A percentile compares a stretch with the other conserved stretches of the same genome.
phyloP scores from a whole-genome alignment of 192 early-diverging fungal species.

The Backusella liffmaniae region DNA sequence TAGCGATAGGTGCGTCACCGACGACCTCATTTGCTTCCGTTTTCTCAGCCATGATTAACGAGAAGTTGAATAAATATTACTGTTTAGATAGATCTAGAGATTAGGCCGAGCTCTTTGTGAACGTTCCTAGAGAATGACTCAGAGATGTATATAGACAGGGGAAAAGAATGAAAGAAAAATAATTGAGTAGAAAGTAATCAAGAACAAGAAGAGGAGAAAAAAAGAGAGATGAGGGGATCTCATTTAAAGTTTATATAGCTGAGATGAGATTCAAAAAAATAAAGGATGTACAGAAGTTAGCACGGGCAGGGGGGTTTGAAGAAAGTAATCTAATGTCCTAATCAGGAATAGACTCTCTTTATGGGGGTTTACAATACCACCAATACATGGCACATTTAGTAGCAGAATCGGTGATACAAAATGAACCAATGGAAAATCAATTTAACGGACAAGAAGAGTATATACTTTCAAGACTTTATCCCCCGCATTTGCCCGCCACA shows the following conservation, averaged over 20 bases:
- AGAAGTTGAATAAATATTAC: conserved; percentile 6
- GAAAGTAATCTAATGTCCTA: conserved; percentile 12
- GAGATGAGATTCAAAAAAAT: conserved; percentile 2
- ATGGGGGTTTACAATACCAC: conserved; percentile 14
- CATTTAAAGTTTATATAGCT: conserved; percentile 5
- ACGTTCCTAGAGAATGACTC: conserved; percentile 4
- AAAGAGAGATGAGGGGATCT: conserved; percentile 4
- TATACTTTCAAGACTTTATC: neutral
- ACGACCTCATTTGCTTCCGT: conserved; percentile 31
- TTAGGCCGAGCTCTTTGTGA: neutral
- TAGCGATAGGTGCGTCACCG: conserved; percentile 14
- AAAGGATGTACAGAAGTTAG: neutral
- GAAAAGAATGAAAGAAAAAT: neutral
- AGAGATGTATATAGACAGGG: neutral
- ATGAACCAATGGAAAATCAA: conserved; percentile 13
- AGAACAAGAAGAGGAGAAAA: neutral
- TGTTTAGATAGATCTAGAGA: conserved; percentile 7
- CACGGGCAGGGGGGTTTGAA: conserved; percentile 16
- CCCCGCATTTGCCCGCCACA: conserved; percentile 25
- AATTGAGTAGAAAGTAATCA: neutral
- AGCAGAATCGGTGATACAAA: conserved; percentile 4
- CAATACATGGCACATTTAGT: conserved; percentile 12
- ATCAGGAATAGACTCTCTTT: neutral
- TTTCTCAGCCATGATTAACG: conserved; percentile 22
- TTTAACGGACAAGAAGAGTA: conserved; percentile 6